Evolutionary conservation across 257 asterid genomes (phyloP).

Genomic region (Knoxia roxburghii): DNA sequence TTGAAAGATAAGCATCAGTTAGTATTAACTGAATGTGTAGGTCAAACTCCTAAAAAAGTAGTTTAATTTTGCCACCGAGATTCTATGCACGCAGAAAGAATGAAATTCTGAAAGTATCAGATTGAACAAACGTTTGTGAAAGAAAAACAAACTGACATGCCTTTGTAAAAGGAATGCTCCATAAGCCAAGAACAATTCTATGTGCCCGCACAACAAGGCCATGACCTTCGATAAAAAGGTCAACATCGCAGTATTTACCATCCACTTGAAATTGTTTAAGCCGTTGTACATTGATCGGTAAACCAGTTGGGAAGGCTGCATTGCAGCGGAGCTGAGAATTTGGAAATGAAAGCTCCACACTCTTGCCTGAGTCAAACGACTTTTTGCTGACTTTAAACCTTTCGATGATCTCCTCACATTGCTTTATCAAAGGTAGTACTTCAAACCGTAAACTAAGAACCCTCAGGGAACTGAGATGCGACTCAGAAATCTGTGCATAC

Average conservation of each 20-base stretch:
- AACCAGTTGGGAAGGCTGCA: constrained; percentile 47
- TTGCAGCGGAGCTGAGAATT: constrained; percentile 44
- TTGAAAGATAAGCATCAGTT: too few species aligned
- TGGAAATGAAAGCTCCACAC: constrained; percentile 73
- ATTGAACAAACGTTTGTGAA: background rate
- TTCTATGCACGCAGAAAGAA: background rate
- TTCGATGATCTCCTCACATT: constrained; percentile 71
- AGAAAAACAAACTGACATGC: constrained; percentile 30
- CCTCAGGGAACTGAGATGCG: constrained; percentile 52
- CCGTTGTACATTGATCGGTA: constrained; percentile 59
- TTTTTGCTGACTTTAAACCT: constrained; percentile 60
- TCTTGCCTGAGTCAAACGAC: constrained; percentile 63
- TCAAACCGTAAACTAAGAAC: constrained; percentile 62
- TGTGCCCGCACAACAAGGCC: constrained; percentile 59
- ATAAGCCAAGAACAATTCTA: constrained; percentile 76
- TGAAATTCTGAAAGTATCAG: background rate
- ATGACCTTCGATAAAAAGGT: constrained; percentile 59
- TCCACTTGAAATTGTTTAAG: constrained; percentile 52
- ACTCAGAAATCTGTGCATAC: constrained; percentile 57
- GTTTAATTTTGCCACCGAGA: background rate
- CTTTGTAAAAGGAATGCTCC: constrained; percentile 95
- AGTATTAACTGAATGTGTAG: background rate
- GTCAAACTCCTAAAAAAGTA: background rate
- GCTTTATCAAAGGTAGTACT: constrained; percentile 58
- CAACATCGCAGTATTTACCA: constrained; percentile 76